phyloP scores from a whole-genome alignment of 2,329 filamentous ascomycete species.

The Clarireedia homoeocarpa region DNA sequence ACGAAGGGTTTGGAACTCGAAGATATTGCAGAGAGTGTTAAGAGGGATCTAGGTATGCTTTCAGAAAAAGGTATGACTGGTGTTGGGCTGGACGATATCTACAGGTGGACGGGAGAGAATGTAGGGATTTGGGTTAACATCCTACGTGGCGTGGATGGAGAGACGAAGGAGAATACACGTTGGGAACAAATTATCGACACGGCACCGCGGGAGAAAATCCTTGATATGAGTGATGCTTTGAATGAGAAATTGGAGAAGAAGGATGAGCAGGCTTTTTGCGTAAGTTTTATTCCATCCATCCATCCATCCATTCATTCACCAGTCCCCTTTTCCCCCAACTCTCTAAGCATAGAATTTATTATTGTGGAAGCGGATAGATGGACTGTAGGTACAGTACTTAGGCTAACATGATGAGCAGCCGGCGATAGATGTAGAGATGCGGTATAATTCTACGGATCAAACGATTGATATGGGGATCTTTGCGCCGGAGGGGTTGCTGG shows the following conservation, averaged over 20 bases:
- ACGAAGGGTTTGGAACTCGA: constrained; percentile 30
- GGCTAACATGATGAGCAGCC: constrained; percentile 15
- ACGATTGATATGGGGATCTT: constrained; percentile 27
- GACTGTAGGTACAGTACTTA: not conserved
- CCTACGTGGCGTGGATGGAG: constrained; percentile 34
- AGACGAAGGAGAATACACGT: not conserved
- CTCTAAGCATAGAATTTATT: not conserved
- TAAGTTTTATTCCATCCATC: too few relatives aligned
- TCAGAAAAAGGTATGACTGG: constrained; percentile 44
- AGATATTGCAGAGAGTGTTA: constrained; percentile 52
- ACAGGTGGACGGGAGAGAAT: constrained; percentile 63
- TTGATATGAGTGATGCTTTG: not conserved
- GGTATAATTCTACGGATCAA: constrained; percentile 15
- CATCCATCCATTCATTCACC: too few relatives aligned
- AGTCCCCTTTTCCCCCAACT: too few relatives aligned
- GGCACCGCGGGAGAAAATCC: not conserved
- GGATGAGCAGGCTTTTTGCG: not conserved
- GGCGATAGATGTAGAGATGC: constrained; percentile 27
- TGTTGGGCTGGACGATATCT: constrained; percentile 63
- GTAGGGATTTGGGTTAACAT: constrained; percentile 79
- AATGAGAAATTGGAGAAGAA: not conserved
- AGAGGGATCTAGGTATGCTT: constrained; percentile 59
- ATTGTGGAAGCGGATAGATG: too few relatives aligned
- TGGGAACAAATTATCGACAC: not conserved
- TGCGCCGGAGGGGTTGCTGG: constrained; percentile 19